Evolutionary conservation across 1,139 yeast genomes (phyloP).

Genomic region (Debaryomyces coudertii): DNA sequence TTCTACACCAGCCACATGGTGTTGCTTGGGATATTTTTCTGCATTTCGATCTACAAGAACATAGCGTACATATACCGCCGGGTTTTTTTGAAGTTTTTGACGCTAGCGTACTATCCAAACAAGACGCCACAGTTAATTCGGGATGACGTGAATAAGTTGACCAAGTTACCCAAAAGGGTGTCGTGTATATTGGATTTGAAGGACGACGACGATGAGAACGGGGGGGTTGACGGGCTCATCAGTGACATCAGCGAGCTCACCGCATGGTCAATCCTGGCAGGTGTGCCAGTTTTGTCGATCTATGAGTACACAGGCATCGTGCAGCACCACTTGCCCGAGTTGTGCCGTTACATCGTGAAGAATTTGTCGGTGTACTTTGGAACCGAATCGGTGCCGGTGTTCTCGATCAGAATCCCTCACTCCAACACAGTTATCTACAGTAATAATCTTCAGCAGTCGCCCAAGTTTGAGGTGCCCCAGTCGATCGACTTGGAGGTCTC

Average conservation of each 20-base stretch:
- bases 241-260: slow-evolving; percentile 75
- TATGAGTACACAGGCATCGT: slow-evolving; percentile 81
- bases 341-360: slow-evolving; percentile 60
- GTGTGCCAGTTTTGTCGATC: slow-evolving; percentile 68
- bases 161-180: slow-evolving; percentile 76
- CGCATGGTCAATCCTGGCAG: slow-evolving; percentile 89
- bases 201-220: slow-evolving; percentile 80
- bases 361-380: slow-evolving; percentile 79
- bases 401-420: slow-evolving; percentile 64
- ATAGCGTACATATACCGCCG: slow-evolving; percentile 57
- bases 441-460: slow-evolving; percentile 28
- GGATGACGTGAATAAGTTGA: slow-evolving; percentile 72
- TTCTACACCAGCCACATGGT: slow-evolving; percentile 32
- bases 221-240: slow-evolving; percentile 82
- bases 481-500: slow-evolving; percentile 61
- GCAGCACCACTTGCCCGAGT: slow-evolving; percentile 54
- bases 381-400: slow-evolving; percentile 63
- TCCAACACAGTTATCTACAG: slow-evolving; percentile 53
- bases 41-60: slow-evolving; percentile 59
- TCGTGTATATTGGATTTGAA: slow-evolving; percentile 73
- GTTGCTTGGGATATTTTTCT: slow-evolving; percentile 55
- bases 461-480: slow-evolving; percentile 16
- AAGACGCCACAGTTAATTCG: slow-evolving; percentile 86
- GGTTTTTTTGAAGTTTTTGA: slow-evolving; percentile 57
- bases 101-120: slow-evolving; percentile 75